Evolutionary conservation across 768 basidiomycete genomes (phyloP), one percentile per base, ranked within the genome.

Genomic region (Trametes punicea): DNA sequence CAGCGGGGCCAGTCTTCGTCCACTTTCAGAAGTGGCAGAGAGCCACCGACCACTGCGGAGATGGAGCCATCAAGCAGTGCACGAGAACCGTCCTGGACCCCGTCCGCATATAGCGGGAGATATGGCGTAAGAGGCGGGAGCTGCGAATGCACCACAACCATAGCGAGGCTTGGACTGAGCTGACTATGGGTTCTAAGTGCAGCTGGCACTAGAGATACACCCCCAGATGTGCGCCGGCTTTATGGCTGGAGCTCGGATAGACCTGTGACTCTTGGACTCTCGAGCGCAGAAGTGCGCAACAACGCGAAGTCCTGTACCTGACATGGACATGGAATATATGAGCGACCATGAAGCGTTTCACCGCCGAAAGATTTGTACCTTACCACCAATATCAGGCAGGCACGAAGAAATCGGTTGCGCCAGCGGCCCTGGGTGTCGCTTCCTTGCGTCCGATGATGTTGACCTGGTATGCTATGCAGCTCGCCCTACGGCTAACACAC

Each of bases 1-100:
- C 57, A 58, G 13, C 46, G 39, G 6, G 57, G 57, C 57, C 57
- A 58, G 6, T 15, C 51, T 25, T 58, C 51, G 38, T 10, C 46
- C 6, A 46, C 4, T 1, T 15, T 45, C 13, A 58, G 51, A 26
- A 42, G 45, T 4, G 57, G 51, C 13, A 9, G 20, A 10, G 31
- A 26, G 3, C 57, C 57, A 16, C 57, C 57, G 18, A 47, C 15
- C 23, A 58, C 21, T 16, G 51, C 57, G 26, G 57, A 52, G 38
- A 49, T 27, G 23, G 20, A 27, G 25, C 51, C 44, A 25, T 29
- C 18, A 20, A 53, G 38, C 15, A 58, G 46, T 23, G 46, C 33
- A 6, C 44, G 34, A 2, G 44, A 30, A 20, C 29, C n/a, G 16
- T 29, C 21, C 29, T 30, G 13, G 30, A 21, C 21, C 10, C 20